Evolutionary conservation across 805 yeast species (phyloP).

Genomic region (Starmerella riodocensis): DNA sequence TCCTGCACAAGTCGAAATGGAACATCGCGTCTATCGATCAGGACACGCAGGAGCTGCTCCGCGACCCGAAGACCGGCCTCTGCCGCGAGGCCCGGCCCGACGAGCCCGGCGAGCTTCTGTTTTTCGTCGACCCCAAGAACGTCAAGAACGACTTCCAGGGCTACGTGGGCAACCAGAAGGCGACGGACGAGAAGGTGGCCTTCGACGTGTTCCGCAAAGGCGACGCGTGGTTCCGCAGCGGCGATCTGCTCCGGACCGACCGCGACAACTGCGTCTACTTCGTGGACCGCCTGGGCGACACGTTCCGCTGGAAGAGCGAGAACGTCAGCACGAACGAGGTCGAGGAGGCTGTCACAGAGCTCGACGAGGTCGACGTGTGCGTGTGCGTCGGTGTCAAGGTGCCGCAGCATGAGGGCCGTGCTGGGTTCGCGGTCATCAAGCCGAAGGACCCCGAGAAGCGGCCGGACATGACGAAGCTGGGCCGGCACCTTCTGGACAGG

Average conservation of each 20-base stretch:
- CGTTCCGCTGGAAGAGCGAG: conserved; percentile 93
- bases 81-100: conserved; percentile 41
- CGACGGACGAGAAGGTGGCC: conserved; percentile 63
- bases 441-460: conserved; percentile 29
- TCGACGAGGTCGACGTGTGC: conserved; percentile 38
- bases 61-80: conserved; percentile 53
- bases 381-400: conserved; percentile 80
- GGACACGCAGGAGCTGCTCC: conserved; percentile 56
- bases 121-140: conserved; percentile 52
- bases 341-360: conserved; percentile 44
- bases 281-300: conserved; percentile 87
- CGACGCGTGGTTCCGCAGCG: conserved; percentile 83
- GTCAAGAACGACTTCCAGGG: conserved; percentile 79
- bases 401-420: conserved; percentile 85
- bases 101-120: conserved; percentile 80
- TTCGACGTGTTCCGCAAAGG: conserved; percentile 67
- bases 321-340: conserved; percentile 90
- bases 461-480: conserved; percentile 32
- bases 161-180: conserved; percentile 64
- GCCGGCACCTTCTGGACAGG: conserved; percentile 29
- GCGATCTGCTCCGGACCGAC: conserved; percentile 66
- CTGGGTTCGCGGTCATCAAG: conserved; percentile 75
- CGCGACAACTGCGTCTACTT: conserved; percentile 59
- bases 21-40: conserved; percentile 63
- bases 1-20: conserved; percentile 38